Percentiles rank a stretch among this genome's conserved stretches.
These are phyloP conservation scores for Cyclotella kingstonii DNA, from an alignment of 108 stramenopile species.

Conservation along the genomic window DNA sequence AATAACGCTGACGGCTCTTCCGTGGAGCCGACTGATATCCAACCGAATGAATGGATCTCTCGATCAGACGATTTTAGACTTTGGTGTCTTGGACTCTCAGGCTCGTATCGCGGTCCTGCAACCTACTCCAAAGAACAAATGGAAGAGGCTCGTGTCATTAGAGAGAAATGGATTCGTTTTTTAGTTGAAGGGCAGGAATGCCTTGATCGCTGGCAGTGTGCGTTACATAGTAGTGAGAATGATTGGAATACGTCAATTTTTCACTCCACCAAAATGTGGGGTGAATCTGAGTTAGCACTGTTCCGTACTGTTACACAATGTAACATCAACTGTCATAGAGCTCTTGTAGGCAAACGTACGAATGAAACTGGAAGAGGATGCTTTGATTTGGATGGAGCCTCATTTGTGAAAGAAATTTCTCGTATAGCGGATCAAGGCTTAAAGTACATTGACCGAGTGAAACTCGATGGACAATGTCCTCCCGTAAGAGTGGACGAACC, in stretches of 20 bases:
- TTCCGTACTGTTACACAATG: conserved; percentile 25
- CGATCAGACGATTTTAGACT: conserved; percentile 85
- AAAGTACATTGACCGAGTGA: conserved; percentile 25
- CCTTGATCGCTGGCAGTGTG: conserved; percentile 24
- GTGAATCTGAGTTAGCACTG: conserved; percentile 40
- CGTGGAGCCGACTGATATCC: neutral
- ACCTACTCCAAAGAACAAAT: conserved; percentile 64
- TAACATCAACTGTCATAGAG: conserved; percentile 19
- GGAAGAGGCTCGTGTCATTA: conserved; percentile 54
- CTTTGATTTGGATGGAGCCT: conserved; percentile 66
- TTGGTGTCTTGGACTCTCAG: conserved; percentile 83
- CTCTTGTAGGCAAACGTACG: conserved; percentile 23
- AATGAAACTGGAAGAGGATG: conserved; percentile 19
- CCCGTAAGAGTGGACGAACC: conserved; percentile 56
- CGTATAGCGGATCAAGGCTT: conserved; percentile 48
- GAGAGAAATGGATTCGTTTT: conserved; percentile 61
- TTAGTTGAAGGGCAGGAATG: conserved; percentile 65
- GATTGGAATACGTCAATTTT: conserved; percentile 2
- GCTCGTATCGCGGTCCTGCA: conserved; percentile 74
- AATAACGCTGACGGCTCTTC: too few relatives aligned
- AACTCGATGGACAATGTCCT: neutral
- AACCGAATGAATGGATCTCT: conserved; percentile 39
- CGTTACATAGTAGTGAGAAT: neutral
- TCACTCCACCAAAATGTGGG: conserved; percentile 48
- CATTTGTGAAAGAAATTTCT: conserved; percentile 55